Conservation (phyloP, 768 basidiomycete species). For the Clavaria fumosa region DNA sequence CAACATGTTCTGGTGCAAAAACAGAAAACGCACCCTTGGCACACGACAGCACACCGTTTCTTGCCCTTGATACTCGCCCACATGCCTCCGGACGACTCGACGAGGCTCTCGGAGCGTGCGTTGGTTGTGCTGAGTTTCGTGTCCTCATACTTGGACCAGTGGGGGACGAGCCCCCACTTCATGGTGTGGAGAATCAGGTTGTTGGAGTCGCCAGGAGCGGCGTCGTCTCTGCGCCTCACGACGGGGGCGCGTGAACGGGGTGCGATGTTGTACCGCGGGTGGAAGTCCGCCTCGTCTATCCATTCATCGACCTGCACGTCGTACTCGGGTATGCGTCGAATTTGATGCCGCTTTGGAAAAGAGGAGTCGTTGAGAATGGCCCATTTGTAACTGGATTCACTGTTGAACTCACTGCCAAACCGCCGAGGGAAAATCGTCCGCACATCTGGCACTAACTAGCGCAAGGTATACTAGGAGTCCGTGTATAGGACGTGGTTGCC, state of each 20-base stretch:
- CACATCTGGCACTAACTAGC: background rate
- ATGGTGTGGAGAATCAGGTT: conserved; percentile 57
- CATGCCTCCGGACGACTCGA: conserved; percentile 62
- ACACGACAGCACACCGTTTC: conserved; percentile 76
- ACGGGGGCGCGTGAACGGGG: conserved; percentile 71
- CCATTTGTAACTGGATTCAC: background rate
- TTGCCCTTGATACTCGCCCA: conserved; percentile 73
- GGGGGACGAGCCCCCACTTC: conserved; percentile 84
- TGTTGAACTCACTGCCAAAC: conserved; percentile 25
- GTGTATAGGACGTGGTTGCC: too few species aligned
- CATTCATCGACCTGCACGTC: conserved; percentile 37
- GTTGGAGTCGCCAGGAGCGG: conserved; percentile 7
- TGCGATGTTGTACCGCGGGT: conserved; percentile 69
- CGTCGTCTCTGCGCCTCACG: conserved; percentile 31
- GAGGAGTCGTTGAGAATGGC: conserved; percentile 6
- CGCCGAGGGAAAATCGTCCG: conserved; percentile 7
- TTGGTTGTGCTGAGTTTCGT: conserved; percentile 74
- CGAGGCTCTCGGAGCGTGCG: conserved; percentile 70
- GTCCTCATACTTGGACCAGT: conserved; percentile 67
- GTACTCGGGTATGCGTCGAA: conserved; percentile 30
- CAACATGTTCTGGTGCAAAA: background rate
- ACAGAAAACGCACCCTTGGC: conserved; percentile 24
- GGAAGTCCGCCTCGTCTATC: conserved; percentile 42
- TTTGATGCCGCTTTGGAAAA: conserved; percentile 21
- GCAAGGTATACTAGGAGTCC: too few species aligned